Conservation (phyloP, 108 stramenopile genomes). For the Parmales sp. region DNA sequence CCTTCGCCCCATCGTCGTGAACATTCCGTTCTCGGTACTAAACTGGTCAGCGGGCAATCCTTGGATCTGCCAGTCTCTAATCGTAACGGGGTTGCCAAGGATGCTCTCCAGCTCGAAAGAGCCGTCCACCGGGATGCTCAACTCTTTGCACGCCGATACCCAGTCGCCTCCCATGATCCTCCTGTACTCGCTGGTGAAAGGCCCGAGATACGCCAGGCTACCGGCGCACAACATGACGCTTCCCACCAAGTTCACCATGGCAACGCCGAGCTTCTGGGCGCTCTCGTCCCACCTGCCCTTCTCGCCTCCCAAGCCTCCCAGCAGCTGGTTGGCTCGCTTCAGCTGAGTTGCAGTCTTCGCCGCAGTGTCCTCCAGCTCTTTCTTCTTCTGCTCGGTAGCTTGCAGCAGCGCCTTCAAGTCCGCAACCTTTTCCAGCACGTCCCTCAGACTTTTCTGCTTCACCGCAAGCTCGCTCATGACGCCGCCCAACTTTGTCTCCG, state of each 20-base stretch:
- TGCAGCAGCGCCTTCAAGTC: constrained; percentile 32
- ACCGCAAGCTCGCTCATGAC: constrained; percentile 31
- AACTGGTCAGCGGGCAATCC: constrained; percentile 43
- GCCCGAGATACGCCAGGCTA: constrained; percentile 52
- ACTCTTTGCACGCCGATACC: neutral
- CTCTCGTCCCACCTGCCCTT: constrained; percentile 37
- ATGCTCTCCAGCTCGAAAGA: constrained; percentile 35
- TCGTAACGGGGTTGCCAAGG: constrained; percentile 40
- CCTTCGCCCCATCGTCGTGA: constrained; percentile 23
- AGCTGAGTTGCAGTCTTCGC: constrained; percentile 35
- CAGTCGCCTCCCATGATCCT: constrained; percentile 28
- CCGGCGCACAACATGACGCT: constrained; percentile 51
- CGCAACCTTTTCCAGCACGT: constrained; percentile 41
- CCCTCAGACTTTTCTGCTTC: constrained; percentile 40
- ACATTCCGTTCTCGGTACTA: constrained; percentile 52
- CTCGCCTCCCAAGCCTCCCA: constrained; percentile 56
- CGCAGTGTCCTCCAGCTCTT: constrained; percentile 29
- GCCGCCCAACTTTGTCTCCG: constrained; percentile 31
- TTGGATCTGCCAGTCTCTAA: constrained; percentile 43
- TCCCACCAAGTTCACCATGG: constrained; percentile 25
- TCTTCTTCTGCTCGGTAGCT: constrained; percentile 15
- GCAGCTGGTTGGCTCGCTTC: constrained; percentile 46
- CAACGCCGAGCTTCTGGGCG: constrained; percentile 16
- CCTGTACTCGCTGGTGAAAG: constrained; percentile 42
- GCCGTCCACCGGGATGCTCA: constrained; percentile 32